Evolutionary conservation across 179 eudicot genomes (phyloP).

Genomic region (Drosera spatulata): DNA sequence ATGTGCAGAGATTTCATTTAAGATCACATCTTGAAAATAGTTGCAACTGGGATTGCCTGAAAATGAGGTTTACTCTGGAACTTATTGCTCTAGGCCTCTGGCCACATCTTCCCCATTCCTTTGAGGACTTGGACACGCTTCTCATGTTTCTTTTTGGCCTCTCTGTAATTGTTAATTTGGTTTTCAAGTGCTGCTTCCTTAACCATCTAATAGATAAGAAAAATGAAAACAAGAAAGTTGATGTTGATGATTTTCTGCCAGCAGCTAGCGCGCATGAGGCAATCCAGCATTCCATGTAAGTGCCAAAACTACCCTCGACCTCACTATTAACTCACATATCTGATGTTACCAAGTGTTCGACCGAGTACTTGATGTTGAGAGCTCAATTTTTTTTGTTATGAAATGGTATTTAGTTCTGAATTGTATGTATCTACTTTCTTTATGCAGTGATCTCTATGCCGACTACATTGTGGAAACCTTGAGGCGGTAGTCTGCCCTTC

Average conservation of each 20-base stretch:
- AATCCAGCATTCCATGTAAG: conserved; percentile 60
- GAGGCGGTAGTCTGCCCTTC: conserved; percentile 5
- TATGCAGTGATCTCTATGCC: conserved; percentile 11
- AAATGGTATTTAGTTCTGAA: too few species aligned
- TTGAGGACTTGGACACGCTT: background rate
- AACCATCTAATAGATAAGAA: conserved; percentile 42
- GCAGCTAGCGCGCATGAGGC: conserved; percentile 43
- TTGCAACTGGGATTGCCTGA: too few species aligned
- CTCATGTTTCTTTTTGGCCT: background rate
- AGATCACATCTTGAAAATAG: too few species aligned
- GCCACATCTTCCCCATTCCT: background rate
- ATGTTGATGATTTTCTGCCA: conserved; percentile 58
- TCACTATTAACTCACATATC: background rate
- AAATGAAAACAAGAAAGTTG: conserved; percentile 70
- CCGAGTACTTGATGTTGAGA: too few species aligned
- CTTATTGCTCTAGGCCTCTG: too few species aligned
- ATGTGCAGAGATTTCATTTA: background rate
- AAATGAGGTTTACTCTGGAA: too few species aligned
- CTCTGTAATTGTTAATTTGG: background rate
- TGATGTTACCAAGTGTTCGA: too few species aligned
- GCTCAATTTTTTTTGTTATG: too few species aligned
- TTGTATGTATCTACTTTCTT: background rate
- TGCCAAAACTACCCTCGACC: background rate
- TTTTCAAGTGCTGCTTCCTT: conserved; percentile 7
- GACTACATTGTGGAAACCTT: conserved; percentile 14